Base-by-base conservation (phyloP, 768 basidiomycete species). In the Mycena galericulata region DNA sequence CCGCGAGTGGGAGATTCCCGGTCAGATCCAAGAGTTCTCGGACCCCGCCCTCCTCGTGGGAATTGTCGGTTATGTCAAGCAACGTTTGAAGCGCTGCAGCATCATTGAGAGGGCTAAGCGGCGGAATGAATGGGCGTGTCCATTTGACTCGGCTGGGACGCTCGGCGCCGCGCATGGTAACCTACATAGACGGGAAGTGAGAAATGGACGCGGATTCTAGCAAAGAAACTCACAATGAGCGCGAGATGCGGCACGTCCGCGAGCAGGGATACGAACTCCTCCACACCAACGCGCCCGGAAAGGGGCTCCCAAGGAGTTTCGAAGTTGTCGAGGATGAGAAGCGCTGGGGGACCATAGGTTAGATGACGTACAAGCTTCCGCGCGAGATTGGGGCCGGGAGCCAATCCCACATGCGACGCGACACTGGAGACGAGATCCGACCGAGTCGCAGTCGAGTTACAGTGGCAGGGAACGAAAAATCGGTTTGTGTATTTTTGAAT, bases 101-200 rank as follows among this genome's bases (percentile, higher is more conserved):
- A 15, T 56, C 41, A 10, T 29, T 27, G 30, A 65, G 63, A 12
- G 63, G 63, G 11, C 18, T 12, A 4, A 65, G 36, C 2, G 54
- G 29, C 2, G 9, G 30, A 3, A 65, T 43, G n/a, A 65, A 65
- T 11, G 63, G 63, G 17, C 63, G 20, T 8, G 34, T 56, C 63
- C 63, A 65, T 46, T 43, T 36, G 14, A 65, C 45, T 2, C 34
- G 18, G 8, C 20, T 22, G 2, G 63, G 63, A 12, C 63, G 41
- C 27, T 65, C 63, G 7, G 63, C 54, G 18, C 63, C 63, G 9
- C 63, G 53, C 63, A 65, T 55, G 15, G 63, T 65, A 6, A 65
- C 29, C 63, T 65, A 18, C 20, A 10, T 10, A 20, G 6, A 18
- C n/a, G 20, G 10, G 5, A 22, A 6, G 3, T 34, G 6, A n/a